Evolutionary conservation across 2,329 filamentous ascomycete species (phyloP).

Genomic region (Trichoderma sp.): DNA sequence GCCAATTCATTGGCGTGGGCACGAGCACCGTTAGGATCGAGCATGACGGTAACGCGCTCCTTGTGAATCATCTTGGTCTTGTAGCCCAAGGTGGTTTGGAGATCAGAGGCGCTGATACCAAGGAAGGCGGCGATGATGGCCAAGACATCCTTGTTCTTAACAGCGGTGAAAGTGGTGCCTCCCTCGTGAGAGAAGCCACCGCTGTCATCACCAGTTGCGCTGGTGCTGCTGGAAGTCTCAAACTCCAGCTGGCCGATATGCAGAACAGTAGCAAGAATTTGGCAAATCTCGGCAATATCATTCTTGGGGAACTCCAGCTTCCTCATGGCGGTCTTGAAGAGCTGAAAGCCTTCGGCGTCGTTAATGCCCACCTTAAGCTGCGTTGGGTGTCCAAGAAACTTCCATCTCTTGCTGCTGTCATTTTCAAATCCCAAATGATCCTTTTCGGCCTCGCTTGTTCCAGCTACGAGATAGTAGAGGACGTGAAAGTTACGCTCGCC

Average conservation of each 20-base stretch:
- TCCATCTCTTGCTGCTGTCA: slow-evolving; percentile 76
- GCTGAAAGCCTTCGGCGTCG: slow-evolving; percentile 89
- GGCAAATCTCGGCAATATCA: slow-evolving; percentile 96
- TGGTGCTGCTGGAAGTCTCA: slow-evolving; percentile 75
- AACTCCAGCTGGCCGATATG: slow-evolving; percentile 98
- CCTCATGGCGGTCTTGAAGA: slow-evolving; percentile 93
- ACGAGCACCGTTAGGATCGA: slow-evolving; percentile 86
- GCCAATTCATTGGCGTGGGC: slow-evolving; percentile 93
- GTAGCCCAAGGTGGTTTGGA: slow-evolving; percentile 88
- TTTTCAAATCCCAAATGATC: slow-evolving; percentile 68
- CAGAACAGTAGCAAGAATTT: slow-evolving; percentile 89
- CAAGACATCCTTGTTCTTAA: slow-evolving; percentile 91
- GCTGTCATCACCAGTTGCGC: slow-evolving; percentile 80
- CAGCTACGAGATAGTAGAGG: slow-evolving; percentile 90
- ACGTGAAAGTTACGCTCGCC: slow-evolving; percentile 96
- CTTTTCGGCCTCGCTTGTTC: slow-evolving; percentile 88
- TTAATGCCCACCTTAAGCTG: slow-evolving; percentile 97
- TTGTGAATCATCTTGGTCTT: slow-evolving; percentile 96
- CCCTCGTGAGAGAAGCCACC: slow-evolving; percentile 96
- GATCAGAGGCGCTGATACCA: slow-evolving; percentile 74
- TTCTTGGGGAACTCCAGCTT: slow-evolving; percentile 91
- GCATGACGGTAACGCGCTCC: slow-evolving; percentile 97
- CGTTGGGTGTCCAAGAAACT: slow-evolving; percentile 92
- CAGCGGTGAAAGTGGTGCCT: slow-evolving; percentile 77
- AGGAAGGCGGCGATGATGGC: slow-evolving; percentile 89